phyloP scores from a whole-genome alignment of 1,284 basidiomycete genomes.

The Irpex rosettiformis region DNA sequence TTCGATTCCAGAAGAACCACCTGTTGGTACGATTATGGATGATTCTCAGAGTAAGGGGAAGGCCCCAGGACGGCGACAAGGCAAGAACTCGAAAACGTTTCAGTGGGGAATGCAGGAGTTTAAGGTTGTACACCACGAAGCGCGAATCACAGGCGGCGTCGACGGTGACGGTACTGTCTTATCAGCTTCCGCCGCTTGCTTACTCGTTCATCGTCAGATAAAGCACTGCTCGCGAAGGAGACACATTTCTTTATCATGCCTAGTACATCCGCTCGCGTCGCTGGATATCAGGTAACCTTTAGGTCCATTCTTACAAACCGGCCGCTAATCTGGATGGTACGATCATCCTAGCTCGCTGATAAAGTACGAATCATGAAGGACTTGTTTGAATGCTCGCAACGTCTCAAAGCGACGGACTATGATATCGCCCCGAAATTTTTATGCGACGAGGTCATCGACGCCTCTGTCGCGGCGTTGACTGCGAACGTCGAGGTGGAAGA shows the following conservation, averaged over 20 bases:
- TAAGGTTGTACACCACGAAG: too few species aligned
- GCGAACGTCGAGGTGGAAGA: too few species aligned
- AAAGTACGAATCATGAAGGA: background rate
- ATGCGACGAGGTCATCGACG: too few species aligned
- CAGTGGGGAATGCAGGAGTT: constrained; percentile 45
- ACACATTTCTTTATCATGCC: constrained; percentile 66
- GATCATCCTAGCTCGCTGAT: background rate
- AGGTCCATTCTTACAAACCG: too few species aligned
- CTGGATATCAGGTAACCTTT: constrained; percentile 58
- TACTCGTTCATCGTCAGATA: background rate
- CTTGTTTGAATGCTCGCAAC: background rate
- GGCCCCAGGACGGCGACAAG: background rate
- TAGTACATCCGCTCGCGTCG: constrained; percentile 66
- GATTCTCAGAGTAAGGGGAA: too few species aligned
- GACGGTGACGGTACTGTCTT: too few species aligned
- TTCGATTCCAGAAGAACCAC: too few species aligned
- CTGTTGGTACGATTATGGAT: too few species aligned
- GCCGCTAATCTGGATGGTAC: background rate
- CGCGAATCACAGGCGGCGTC: too few species aligned
- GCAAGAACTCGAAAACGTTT: constrained; percentile 10
- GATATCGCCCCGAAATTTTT: too few species aligned
- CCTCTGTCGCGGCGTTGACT: too few species aligned
- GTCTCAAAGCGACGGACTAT: background rate
- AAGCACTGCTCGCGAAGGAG: constrained; percentile 33
- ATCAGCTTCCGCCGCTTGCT: too few species aligned